A percentile compares a stretch with the other conserved stretches of the same genome.
Evolutionary conservation across 371 early-diverging fungal species (phyloP).

Genomic region (Sporodiniella umbellata): DNA sequence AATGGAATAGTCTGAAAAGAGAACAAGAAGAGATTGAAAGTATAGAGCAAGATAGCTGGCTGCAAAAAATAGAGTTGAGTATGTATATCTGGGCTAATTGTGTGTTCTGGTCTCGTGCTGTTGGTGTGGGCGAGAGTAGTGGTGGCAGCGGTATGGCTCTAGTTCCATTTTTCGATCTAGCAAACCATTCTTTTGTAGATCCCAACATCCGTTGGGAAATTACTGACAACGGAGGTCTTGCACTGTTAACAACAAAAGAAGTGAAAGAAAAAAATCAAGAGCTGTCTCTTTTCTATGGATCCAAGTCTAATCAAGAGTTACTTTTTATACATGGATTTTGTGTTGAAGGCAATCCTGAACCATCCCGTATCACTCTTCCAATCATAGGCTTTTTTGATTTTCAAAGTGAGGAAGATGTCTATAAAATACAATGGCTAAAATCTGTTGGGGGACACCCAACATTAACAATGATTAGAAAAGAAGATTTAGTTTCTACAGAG

Average conservation of each 20-base stretch:
- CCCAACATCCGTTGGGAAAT: constrained; percentile 54
- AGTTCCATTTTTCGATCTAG: constrained; percentile 59
- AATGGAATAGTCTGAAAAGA: constrained; percentile 19
- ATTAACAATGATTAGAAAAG: constrained; percentile 5
- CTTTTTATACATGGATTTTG: constrained; percentile 60
- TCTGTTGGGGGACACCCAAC: constrained; percentile 6
- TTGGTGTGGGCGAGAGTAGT: constrained; percentile 22
- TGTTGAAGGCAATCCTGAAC: constrained; percentile 30
- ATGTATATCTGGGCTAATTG: constrained; percentile 52
- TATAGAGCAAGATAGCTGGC: constrained; percentile 25
- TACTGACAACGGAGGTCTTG: neutral
- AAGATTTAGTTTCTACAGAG: neutral
- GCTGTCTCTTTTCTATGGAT: constrained; percentile 52
- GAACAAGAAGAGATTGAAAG: constrained; percentile 8
- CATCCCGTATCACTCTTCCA: constrained; percentile 14
- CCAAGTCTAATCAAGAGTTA: constrained; percentile 63
- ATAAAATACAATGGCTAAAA: constrained; percentile 21
- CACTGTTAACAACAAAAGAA: neutral
- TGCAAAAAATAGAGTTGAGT: constrained; percentile 28
- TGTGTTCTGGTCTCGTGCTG: constrained; percentile 50
- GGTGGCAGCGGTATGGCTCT: constrained; percentile 11
- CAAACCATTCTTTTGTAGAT: constrained; percentile 40
- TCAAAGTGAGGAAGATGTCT: neutral
- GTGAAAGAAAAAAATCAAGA: constrained; percentile 14
- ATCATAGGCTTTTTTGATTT: constrained; percentile 16